phyloP scores from a whole-genome alignment of 108 stramenopile genomes.

The Cyclotella baltica region DNA sequence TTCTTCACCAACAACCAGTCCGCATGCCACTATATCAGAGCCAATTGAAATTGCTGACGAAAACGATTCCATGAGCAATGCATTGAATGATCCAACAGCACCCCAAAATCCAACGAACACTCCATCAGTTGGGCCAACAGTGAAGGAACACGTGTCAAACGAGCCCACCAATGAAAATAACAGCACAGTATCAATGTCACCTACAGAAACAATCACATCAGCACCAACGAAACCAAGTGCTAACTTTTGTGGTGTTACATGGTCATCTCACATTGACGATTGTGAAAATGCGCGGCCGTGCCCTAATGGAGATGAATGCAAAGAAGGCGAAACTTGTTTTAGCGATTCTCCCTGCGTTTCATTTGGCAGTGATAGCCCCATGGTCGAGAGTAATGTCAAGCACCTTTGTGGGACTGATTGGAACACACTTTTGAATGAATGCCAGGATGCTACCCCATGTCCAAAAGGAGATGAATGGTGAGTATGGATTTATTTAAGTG shows the following conservation, averaged over 20 bases:
- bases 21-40: background rate
- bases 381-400: slow-evolving; percentile 11
- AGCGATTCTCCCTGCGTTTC: slow-evolving; percentile 29
- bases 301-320: slow-evolving; percentile 37
- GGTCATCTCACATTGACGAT: slow-evolving; percentile 27
- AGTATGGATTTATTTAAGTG: no score
- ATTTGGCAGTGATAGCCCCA: background rate
- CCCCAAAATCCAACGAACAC: background rate
- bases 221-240: slow-evolving; percentile 8
- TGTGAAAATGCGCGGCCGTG: slow-evolving; percentile 32
- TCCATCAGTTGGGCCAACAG: background rate
- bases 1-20: background rate
- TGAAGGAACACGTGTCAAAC: background rate
- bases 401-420: slow-evolving; percentile 28
- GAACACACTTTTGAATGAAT: slow-evolving; percentile 16
- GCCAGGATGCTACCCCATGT: slow-evolving; percentile 13
- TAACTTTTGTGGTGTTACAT: slow-evolving; percentile 37
- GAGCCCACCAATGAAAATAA: background rate
- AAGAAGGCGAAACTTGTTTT: slow-evolving; percentile 30
- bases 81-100: background rate
- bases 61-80: no score
- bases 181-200: background rate
- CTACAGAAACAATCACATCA: slow-evolving; percentile 7
- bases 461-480: slow-evolving; percentile 25
- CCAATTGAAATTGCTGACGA: background rate